These are phyloP conservation scores for Bretschneidera sinensis DNA, from an alignment of 345 rosid genomes.

Conservation along the genomic window DNA sequence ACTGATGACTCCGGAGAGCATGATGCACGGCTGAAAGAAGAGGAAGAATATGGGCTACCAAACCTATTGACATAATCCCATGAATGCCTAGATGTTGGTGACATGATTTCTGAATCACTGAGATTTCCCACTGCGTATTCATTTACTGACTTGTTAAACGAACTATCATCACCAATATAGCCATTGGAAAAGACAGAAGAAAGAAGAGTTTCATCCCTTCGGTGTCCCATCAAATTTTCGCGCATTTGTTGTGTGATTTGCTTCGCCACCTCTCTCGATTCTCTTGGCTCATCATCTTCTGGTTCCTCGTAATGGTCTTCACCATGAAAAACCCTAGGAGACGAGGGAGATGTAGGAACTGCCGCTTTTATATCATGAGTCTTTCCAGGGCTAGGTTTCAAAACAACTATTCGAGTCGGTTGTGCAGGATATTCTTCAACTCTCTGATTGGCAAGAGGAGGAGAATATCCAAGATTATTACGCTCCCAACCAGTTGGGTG, in stretches of 20 bases:
- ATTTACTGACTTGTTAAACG: constrained; percentile 59
- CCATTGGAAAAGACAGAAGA: constrained; percentile 89
- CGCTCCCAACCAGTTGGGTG: constrained; percentile 40
- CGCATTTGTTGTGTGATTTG: constrained; percentile 48
- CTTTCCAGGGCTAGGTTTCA: constrained; percentile 81
- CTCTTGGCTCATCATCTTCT: constrained; percentile 44
- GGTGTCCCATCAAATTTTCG: constrained; percentile 51
- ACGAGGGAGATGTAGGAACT: constrained; percentile 45
- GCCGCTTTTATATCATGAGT: constrained; percentile 40
- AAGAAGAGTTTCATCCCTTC: constrained; percentile 65
- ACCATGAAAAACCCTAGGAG: constrained; percentile 37
- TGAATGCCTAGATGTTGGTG: constrained; percentile 79
- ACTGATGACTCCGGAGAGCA: constrained; percentile 89
- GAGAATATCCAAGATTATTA: constrained; percentile 34
- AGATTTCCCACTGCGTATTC: constrained; percentile 58
- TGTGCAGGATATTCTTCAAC: constrained; percentile 54
- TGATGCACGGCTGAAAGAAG: constrained; percentile 65
- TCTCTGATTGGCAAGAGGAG: constrained; percentile 33
- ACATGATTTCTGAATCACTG: constrained; percentile 68
- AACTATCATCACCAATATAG: constrained; percentile 79
- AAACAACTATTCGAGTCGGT: constrained; percentile 80
- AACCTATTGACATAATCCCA: constrained; percentile 75
- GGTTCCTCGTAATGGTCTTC: constrained; percentile 40
- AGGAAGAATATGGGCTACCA: constrained; percentile 62
- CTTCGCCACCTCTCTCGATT: constrained; percentile 60